These are phyloP conservation scores for Mortierella sp. DNA, from an alignment of 371 early-diverging fungal species.

Conservation along the genomic window DNA sequence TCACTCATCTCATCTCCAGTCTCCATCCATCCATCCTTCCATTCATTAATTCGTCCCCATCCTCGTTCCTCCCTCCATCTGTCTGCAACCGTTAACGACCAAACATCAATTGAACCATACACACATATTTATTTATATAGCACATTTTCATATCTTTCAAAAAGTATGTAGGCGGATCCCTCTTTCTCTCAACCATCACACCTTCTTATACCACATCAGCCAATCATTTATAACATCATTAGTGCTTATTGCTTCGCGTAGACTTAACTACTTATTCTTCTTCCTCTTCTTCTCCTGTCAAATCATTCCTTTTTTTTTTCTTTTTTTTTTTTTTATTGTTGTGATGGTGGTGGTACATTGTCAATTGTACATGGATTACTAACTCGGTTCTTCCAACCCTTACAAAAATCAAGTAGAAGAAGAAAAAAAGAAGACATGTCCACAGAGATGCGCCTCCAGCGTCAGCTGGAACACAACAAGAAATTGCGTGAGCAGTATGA, in stretches of 20 bases:
- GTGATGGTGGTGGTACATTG: not conserved
- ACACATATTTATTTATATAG: too few relatives aligned
- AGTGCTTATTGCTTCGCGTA: not conserved
- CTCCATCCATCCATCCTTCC: not conserved
- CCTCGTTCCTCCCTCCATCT: not conserved
- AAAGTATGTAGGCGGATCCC: not conserved
- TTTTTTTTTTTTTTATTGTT: too few relatives aligned
- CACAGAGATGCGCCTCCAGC: slow-evolving; percentile 52
- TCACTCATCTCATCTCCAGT: not conserved
- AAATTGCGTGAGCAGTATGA: slow-evolving; percentile 55
- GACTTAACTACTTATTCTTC: not conserved
- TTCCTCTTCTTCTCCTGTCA: not conserved
- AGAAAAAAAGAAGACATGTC: slow-evolving; percentile 24
- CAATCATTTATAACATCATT: too few relatives aligned
- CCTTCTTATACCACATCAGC: not conserved
- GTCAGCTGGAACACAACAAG: slow-evolving; percentile 56
- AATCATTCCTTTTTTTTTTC: too few relatives aligned
- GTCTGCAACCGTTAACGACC: not conserved
- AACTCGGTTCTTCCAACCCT: not conserved
- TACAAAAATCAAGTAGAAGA: not conserved
- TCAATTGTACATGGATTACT: not conserved
- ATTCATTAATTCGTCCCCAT: not conserved
- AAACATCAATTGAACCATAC: not conserved
- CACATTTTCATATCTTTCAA: too few relatives aligned
- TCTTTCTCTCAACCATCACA: not conserved